Percentiles rank a stretch among this genome's conserved stretches.
Conservation (phyloP, 148 eudicot genomes). For the Vaccinium vitisidaea region DNA sequence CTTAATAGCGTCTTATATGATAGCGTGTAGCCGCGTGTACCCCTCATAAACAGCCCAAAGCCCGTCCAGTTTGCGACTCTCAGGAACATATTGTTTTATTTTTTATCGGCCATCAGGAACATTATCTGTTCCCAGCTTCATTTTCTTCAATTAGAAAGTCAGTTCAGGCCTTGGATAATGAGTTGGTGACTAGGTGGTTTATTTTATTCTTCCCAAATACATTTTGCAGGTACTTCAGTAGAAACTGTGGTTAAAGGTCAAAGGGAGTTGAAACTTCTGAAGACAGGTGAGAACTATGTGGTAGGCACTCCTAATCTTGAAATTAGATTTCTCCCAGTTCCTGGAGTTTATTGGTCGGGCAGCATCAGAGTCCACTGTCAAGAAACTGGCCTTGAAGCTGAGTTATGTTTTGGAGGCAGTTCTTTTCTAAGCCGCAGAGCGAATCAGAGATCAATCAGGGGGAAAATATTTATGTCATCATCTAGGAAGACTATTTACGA, state of each 20-base stretch:
- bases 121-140: neutral
- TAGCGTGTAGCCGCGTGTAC: neutral
- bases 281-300: constrained; percentile 57
- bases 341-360: constrained; percentile 70
- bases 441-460: constrained; percentile 40
- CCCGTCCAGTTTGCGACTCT: neutral
- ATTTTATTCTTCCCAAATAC: neutral
- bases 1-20: neutral
- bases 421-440: constrained; percentile 46
- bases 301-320: constrained; percentile 63
- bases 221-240: constrained; percentile 49
- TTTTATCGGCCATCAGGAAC: neutral
- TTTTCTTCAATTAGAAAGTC: neutral
- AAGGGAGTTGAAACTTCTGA: constrained; percentile 45
- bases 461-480: constrained; percentile 50
- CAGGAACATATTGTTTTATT: neutral
- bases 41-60: neutral
- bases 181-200: neutral
- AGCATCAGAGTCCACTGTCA: constrained; percentile 53
- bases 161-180: neutral
- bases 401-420: constrained; percentile 43
- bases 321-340: constrained; percentile 65
- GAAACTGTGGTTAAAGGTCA: constrained; percentile 57
- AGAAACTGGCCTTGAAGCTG: constrained; percentile 69
- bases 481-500: constrained; percentile 49